These are phyloP conservation scores for Lophiotrema nucula DNA, from an alignment of 495 filamentous ascomycete species.

Conservation along the genomic window DNA sequence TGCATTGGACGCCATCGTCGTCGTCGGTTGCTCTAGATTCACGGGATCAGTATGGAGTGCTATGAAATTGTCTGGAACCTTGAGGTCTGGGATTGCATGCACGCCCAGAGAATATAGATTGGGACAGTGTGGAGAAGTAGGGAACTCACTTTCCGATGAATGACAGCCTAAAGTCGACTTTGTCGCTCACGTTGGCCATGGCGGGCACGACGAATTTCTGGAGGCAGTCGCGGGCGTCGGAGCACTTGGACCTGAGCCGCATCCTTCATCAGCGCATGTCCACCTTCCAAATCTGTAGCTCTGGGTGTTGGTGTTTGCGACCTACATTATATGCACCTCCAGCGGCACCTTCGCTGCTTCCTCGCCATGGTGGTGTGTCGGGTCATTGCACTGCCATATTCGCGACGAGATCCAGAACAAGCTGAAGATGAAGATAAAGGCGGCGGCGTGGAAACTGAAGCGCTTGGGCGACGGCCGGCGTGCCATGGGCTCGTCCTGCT, in stretches of 20 bases:
- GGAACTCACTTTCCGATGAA: conserved; percentile 76
- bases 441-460: conserved; percentile 24
- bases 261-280: too few species aligned
- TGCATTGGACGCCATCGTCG: conserved; percentile 72
- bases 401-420: conserved; percentile 22
- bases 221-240: conserved; percentile 67
- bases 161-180: conserved; percentile 86
- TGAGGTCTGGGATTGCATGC: too few species aligned
- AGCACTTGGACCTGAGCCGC: conserved; percentile 67
- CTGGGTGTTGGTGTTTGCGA: not conserved
- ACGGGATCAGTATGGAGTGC: not conserved
- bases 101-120: conserved; percentile 1
- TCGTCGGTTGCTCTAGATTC: conserved; percentile 36
- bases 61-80: too few species aligned
- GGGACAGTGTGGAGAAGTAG: not conserved
- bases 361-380: conserved; percentile 1
- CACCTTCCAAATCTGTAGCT: too few species aligned
- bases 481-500: conserved; percentile 1
- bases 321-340: conserved; percentile 51
- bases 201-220: conserved; percentile 77
- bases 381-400: conserved; percentile 26
- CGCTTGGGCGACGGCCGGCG: conserved; percentile 7
- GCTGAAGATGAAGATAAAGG: conserved; percentile 21
- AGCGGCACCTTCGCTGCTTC: conserved; percentile 60
- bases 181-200: conserved; percentile 76